Evolutionary conservation across 176 grass and related monocot genomes (phyloP).

Genomic region (Phoenix roebelenii): DNA sequence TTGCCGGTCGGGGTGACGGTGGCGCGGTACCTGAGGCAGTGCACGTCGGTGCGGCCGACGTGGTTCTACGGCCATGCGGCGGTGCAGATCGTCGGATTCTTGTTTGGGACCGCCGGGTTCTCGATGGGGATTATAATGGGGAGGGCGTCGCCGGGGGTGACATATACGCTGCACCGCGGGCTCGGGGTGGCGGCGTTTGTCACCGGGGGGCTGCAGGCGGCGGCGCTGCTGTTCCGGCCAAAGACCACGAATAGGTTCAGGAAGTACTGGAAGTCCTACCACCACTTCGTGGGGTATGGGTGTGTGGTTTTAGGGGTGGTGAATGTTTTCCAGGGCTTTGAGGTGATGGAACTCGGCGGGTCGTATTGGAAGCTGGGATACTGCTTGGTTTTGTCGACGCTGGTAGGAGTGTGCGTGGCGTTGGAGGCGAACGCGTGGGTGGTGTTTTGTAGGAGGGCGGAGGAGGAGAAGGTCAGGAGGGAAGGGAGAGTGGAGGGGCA

Average conservation of each 20-base stretch:
- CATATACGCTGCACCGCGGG: slow-evolving; percentile 72
- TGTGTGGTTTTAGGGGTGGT: slow-evolving; percentile 86
- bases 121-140: slow-evolving; percentile 83
- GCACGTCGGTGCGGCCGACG: slow-evolving; percentile 41
- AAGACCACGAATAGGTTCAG: slow-evolving; percentile 92
- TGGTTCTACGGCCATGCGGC: slow-evolving; percentile 95
- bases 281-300: slow-evolving; percentile 92
- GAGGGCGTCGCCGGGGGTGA: slow-evolving; percentile 46
- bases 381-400: slow-evolving; percentile 70
- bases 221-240: slow-evolving; percentile 80
- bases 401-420: slow-evolving; percentile 64
- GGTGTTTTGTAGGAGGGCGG: slow-evolving; percentile 60
- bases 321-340: slow-evolving; percentile 96
- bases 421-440: slow-evolving; percentile 98
- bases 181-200: slow-evolving; percentile 71
- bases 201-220: slow-evolving; percentile 72
- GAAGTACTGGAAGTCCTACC: slow-evolving; percentile 99
- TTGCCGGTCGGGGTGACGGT: slow-evolving; percentile 57
- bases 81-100: slow-evolving; percentile 49
- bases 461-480: slow-evolving; percentile 54
- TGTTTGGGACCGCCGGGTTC: slow-evolving; percentile 60
- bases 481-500: slow-evolving; percentile 10
- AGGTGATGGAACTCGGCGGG: slow-evolving; percentile 70
- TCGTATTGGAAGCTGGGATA: slow-evolving; percentile 94
- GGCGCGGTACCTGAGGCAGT: slow-evolving; percentile 84